Evolutionary conservation across 2,329 filamentous ascomycete genomes (phyloP), one percentile per base, ranked within the genome.

Genomic region (Alternaria consortialis): DNA sequence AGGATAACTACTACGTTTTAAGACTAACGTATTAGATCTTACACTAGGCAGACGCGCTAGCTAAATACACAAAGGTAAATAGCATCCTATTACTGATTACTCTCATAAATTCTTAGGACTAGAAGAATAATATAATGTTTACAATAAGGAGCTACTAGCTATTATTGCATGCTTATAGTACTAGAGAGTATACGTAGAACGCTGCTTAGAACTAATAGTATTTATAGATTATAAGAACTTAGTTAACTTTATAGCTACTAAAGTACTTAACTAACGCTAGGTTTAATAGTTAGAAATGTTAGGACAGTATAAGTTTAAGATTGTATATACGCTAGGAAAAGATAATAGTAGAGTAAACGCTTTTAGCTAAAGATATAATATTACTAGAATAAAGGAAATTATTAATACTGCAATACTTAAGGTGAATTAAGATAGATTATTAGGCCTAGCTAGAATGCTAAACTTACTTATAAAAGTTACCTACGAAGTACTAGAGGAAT

Each of bases 71-170:
- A 27, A 54, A 12, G 44, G 56, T 43, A 15, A 32, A 47, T 47
- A 32, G 23, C 27, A n/a, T 3, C 68, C 52, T 20, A 58, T 74
- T 0, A 65, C 65, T 2, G 77, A 63, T 56, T 70, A 56, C 32
- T 74, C 56, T 15, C 57, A 50, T 36, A 76, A 75, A 36, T 55
- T 73, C 8, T 55, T 17, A 15, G 43, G 31, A 20, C 59, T 61
- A 2, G 55, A 79, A 56, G 58, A 50, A 5, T 78, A 77, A 53
- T 79, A 79, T 56, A 43, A 74, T 8, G 75, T 77, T 11, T 65
- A 79, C 44, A 58, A 80, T 47, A 77, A 79, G 54, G 74, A 79
- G 66, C 65, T 80, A 1, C 39, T 80, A 7, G 74, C n/a, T 7
- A 75, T 80, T 44, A 55, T 80, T 4, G 20, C 40, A 9, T 39